Base-by-base conservation (phyloP, 768 basidiomycete species). In the Pholiota molesta region DNA sequence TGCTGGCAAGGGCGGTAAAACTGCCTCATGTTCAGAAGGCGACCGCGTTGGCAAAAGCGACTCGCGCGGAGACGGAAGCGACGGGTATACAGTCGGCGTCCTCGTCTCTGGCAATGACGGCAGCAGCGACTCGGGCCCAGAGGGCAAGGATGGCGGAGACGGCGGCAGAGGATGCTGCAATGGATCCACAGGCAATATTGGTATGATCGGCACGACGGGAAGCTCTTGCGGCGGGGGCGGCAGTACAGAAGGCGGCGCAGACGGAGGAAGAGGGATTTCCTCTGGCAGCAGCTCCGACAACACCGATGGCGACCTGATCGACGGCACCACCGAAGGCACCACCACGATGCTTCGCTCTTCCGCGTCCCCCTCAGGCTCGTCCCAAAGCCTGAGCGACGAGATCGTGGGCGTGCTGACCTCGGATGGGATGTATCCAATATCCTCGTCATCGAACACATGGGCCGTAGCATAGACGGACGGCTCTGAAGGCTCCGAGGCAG, bases 381-480 rank as follows among this genome's bases (percentile, higher is more conserved):
- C 66, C 60, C 61, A 76, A 59, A 64, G 66, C 60, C 62, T 53
- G 21, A 77, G 68, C 26, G 78, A 76, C 9, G 77, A 74, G 5
- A 79, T 64, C n/a, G 73, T 72, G 0, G 82, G 82, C 0, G 80
- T 81, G 53, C 74, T 78, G 47, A 71, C 65, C 55, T 78, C 77
- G 0, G 80, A 80, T 1, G 82, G 80, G 53, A 82, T 81, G 9
- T 78, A 77, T 31, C 71, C 68, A 0, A 68, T 72, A 55, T 83
- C 76, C 39, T 57, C 57, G 74, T 77, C 47, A 1, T 81, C 81
- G 55, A 76, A 77, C 17, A 74, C 57, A 26, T 77, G 78, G 4
- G 82, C 87, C 6, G 85, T 87, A 62, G 79, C 75, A 57, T 81
- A 89, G 52, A 77, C 77, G 1, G 82, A 80, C 16, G 69, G 68